Evolutionary conservation across 139 green algal genomes (phyloP).

Genomic region (Tetradesmus lagerheimii): DNA sequence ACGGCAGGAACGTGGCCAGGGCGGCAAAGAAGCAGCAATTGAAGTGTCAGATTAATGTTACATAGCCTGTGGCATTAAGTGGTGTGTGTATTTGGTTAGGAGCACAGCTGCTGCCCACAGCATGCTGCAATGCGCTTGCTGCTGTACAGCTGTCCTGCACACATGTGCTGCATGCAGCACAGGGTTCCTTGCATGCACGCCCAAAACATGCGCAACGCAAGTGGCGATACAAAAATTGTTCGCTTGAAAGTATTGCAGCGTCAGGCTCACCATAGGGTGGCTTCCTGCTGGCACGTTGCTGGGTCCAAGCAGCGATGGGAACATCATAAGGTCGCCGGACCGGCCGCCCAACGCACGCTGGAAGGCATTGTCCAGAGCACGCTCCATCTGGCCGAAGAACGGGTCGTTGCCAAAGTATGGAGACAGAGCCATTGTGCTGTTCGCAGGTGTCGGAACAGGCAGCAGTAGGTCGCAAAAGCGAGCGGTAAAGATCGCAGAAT

Average conservation of each 20-base stretch:
- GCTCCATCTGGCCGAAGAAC: conserved; percentile 46
- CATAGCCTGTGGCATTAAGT: too few relatives aligned
- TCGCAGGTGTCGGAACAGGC: neutral
- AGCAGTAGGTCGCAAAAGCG: neutral
- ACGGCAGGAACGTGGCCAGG: neutral
- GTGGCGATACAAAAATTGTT: neutral
- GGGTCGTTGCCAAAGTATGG: conserved; percentile 40
- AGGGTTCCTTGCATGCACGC: too few relatives aligned
- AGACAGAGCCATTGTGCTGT: conserved; percentile 42
- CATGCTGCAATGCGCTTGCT: too few relatives aligned
- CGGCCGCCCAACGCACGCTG: conserved; percentile 19
- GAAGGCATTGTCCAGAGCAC: conserved; percentile 39
- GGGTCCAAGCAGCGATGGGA: neutral
- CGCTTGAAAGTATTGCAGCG: neutral
- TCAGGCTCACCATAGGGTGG: conserved; percentile 42
- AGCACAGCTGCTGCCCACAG: too few relatives aligned
- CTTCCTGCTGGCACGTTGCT: conserved; percentile 38
- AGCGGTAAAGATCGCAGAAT: neutral
- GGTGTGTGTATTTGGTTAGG: too few relatives aligned
- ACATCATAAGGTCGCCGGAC: neutral
- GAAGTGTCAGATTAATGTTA: neutral
- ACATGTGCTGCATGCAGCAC: too few relatives aligned
- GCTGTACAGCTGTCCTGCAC: neutral
- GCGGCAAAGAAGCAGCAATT: neutral
- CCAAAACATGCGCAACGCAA: too few relatives aligned